Percentiles rank a stretch among this genome's conserved stretches.
Evolutionary conservation across 202 grass and related monocot species (phyloP).

Genomic region (Setaria italica): DNA sequence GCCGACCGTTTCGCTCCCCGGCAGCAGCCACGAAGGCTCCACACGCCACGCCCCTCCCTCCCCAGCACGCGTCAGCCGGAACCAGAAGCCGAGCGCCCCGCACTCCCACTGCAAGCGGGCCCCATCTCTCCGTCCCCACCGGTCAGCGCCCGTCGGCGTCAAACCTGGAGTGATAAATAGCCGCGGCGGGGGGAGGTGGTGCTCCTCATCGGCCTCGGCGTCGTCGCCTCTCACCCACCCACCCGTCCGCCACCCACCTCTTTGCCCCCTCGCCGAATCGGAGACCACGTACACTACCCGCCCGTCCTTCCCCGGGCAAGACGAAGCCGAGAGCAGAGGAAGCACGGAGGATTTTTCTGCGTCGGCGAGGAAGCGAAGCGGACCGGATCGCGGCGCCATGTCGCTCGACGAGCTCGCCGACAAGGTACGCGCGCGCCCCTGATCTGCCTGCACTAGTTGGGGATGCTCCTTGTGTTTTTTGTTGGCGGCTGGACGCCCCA

Average conservation of each 20-base stretch:
- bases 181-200: conserved; percentile 8
- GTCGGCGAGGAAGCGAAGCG: neutral
- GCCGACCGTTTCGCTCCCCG: neutral
- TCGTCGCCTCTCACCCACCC: conserved; percentile 36
- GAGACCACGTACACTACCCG: conserved; percentile 16
- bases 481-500: conserved; percentile 3
- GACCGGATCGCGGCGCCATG: conserved; percentile 55
- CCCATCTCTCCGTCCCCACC: neutral
- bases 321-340: neutral
- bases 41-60: neutral
- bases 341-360: neutral
- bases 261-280: conserved; percentile 12
- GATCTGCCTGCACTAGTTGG: neutral
- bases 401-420: conserved; percentile 57
- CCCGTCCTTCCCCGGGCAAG: neutral
- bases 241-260: conserved; percentile 43
- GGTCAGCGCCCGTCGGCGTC: conserved; percentile 28
- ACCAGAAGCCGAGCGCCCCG: too few relatives aligned
- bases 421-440: conserved; percentile 34
- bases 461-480: neutral
- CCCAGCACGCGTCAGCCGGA: conserved; percentile 2
- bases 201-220: conserved; percentile 24
- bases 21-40: conserved; percentile 7
- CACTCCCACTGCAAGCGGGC: neutral
- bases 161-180: conserved; percentile 51